Conservation (phyloP, 2,329 filamentous ascomycete species). For the Periconia digitata region DNA sequence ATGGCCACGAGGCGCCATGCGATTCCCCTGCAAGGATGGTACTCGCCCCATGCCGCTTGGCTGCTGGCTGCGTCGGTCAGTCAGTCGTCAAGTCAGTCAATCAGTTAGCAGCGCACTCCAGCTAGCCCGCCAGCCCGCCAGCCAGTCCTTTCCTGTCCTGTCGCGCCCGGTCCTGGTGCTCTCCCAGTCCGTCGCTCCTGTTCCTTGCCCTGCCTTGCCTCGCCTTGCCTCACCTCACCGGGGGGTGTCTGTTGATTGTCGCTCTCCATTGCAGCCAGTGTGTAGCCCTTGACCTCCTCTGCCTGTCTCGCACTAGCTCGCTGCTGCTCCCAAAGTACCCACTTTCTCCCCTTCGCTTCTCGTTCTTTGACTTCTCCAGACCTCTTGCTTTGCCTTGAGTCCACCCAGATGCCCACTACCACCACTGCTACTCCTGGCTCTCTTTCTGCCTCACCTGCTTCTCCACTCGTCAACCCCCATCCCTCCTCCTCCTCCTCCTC, state of each 20-base stretch:
- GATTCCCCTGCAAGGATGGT: neutral
- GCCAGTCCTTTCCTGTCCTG: neutral
- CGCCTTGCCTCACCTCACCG: too few species aligned
- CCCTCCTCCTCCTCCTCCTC: constrained; percentile 8
- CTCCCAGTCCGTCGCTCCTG: too few species aligned
- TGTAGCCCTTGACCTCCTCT: too few species aligned
- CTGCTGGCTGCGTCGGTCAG: neutral
- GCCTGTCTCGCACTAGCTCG: constrained; percentile 31
- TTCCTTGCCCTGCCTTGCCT: too few species aligned
- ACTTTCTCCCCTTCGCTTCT: constrained; percentile 34
- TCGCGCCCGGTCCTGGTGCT: neutral
- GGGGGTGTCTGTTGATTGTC: too few species aligned
- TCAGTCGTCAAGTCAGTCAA: too few species aligned
- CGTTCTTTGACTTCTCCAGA: constrained; percentile 35
- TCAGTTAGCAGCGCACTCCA: too few species aligned
- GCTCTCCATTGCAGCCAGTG: too few species aligned
- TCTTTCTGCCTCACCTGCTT: constrained; percentile 20
- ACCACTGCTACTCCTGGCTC: constrained; percentile 32
- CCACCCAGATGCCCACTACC: constrained; percentile 38
- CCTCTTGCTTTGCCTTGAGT: constrained; percentile 33
- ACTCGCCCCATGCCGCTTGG: neutral
- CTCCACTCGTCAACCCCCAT: constrained; percentile 11
- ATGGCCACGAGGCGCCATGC: neutral
- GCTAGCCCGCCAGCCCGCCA: too few species aligned
- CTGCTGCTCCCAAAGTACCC: constrained; percentile 27